Conservation (phyloP, 2,329 filamentous ascomycete species). For the Sphaerulina vaccinii region DNA sequence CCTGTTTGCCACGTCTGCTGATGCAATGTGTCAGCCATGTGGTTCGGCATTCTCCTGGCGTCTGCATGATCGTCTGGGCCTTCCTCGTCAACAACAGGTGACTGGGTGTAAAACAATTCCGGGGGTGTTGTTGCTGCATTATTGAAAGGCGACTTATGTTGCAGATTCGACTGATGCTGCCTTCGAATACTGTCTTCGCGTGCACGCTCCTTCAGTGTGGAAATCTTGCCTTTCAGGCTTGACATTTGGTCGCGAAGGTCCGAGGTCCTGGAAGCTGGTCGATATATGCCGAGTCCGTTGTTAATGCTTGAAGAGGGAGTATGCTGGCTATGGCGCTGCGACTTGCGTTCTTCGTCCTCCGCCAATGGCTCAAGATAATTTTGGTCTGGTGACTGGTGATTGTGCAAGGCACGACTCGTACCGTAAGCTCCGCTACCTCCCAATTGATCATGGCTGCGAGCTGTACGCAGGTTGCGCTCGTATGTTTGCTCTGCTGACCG, state of each 20-base stretch:
- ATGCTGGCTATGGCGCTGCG: conserved; percentile 19
- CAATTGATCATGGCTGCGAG: conserved; percentile 24
- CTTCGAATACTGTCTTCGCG: conserved; percentile 76
- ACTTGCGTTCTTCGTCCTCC: conserved; percentile 39
- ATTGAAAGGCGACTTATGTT: conserved; percentile 72
- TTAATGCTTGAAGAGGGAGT: conserved; percentile 13
- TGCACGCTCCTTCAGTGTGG: conserved; percentile 72
- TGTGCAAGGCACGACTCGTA: conserved; percentile 33
- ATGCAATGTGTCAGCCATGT: background rate
- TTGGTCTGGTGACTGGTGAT: conserved; percentile 40
- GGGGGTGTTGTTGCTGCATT: conserved; percentile 51
- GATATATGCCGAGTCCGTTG: conserved; percentile 49
- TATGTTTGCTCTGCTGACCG: conserved; percentile 15
- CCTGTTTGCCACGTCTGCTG: conserved; percentile 11
- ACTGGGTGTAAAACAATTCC: conserved; percentile 31
- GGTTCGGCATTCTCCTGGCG: background rate
- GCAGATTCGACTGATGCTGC: conserved; percentile 71
- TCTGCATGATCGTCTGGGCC: background rate
- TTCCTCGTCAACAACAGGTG: background rate
- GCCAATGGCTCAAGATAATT: conserved; percentile 42
- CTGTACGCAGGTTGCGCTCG: conserved; percentile 17
- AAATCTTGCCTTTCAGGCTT: conserved; percentile 81
- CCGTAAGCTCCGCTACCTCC: conserved; percentile 16
- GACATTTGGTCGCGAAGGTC: conserved; percentile 81
- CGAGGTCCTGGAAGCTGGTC: conserved; percentile 70